phyloP scores from a whole-genome alignment of 164 flowering plant species.

The Vitis amurensis region DNA sequence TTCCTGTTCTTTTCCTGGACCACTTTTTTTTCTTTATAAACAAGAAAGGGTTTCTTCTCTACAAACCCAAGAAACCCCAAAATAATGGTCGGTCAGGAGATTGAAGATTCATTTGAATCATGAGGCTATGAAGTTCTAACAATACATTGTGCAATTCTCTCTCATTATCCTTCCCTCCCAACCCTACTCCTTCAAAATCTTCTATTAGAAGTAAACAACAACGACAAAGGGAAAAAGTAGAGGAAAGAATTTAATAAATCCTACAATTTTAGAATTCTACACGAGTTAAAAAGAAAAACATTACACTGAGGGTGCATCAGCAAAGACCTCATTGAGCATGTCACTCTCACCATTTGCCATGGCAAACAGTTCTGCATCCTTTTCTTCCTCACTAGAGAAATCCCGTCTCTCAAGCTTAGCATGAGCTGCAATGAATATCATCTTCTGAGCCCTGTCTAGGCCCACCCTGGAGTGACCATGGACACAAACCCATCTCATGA shows the following conservation, averaged over 20 bases:
- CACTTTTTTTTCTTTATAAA: slow-evolving; percentile 8
- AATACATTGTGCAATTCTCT: slow-evolving; percentile 3
- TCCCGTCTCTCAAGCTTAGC: slow-evolving; percentile 45
- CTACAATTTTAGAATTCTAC: slow-evolving; percentile 15
- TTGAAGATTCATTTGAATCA: slow-evolving; percentile 12
- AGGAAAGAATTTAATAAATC: slow-evolving; percentile 21
- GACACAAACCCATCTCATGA: slow-evolving; percentile 34
- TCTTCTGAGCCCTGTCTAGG: slow-evolving; percentile 54
- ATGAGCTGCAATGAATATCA: slow-evolving; percentile 54
- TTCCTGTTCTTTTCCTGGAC: background rate
- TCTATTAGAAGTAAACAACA: slow-evolving; percentile 8
- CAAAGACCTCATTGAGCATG: slow-evolving; percentile 44
- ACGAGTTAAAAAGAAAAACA: slow-evolving; percentile 18
- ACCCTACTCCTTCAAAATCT: slow-evolving; percentile 8
- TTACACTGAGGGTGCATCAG: slow-evolving; percentile 43
- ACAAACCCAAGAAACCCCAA: slow-evolving; percentile 9
- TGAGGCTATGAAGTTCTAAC: slow-evolving; percentile 3
- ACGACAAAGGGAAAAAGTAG: background rate
- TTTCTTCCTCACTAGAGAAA: slow-evolving; percentile 42
- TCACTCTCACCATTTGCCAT: slow-evolving; percentile 33
- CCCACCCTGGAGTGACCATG: slow-evolving; percentile 36
- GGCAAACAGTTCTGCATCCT: slow-evolving; percentile 43
- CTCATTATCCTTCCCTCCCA: slow-evolving; percentile 11
- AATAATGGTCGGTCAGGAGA: slow-evolving; percentile 8
- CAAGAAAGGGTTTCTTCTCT: slow-evolving; percentile 7